Percentiles rank a stretch among this genome's conserved stretches.
These are phyloP conservation scores for Dioscorea cayenensis DNA, from an alignment of 116 monocot genomes.

Conservation along the genomic window DNA sequence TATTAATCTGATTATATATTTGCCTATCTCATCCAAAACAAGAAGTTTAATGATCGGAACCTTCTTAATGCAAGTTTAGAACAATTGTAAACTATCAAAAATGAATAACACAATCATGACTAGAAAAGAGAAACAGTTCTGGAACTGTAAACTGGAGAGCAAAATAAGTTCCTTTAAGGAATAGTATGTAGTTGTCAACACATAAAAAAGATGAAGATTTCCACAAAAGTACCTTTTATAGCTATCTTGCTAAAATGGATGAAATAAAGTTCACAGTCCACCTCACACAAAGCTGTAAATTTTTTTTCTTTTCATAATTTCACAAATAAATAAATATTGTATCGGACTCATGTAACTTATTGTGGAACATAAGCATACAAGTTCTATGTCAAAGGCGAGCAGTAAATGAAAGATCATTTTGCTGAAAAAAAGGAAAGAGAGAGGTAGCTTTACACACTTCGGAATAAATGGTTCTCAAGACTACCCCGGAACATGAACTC, in stretches of 20 bases:
- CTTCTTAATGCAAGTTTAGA: no score
- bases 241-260: neutral
- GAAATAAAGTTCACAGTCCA: neutral
- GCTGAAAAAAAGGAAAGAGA: neutral
- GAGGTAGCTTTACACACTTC: conserved; percentile 45
- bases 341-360: neutral
- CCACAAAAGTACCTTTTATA: neutral
- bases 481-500: conserved; percentile 95
- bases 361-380: neutral
- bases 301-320: neutral
- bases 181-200: neutral
- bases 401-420: neutral
- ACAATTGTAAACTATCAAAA: no score
- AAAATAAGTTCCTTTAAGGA: no score
- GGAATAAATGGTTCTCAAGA: conserved; percentile 82
- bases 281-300: neutral
- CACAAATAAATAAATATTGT: neutral
- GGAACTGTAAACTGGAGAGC: no score
- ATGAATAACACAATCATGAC: no score
- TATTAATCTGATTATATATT: no score
- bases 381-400: neutral
- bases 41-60: no score
- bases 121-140: no score
- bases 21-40: no score
- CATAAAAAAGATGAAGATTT: neutral